Evolutionary conservation across 371 early-diverging fungal species (phyloP), one percentile per base, ranked within the genome.

Genomic region (Saksenaea oblongispora): DNA sequence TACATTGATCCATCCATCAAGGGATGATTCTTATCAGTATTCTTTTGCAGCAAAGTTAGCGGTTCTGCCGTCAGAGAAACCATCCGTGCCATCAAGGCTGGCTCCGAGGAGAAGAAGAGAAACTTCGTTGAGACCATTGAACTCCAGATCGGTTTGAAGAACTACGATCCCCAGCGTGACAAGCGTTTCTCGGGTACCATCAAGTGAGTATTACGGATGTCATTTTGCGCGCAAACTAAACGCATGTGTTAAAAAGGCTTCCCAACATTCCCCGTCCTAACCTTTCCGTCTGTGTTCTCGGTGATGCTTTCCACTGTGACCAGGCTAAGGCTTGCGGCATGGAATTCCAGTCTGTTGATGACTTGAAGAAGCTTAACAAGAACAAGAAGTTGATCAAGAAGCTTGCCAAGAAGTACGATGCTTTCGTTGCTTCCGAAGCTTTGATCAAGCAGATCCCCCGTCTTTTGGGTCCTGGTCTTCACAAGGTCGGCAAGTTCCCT

Each of bases 301-400:
- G 96, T 83, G 98, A 98, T 87, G 97, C 94, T 78, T 90, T 91
- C 83, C 94, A 96, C 85, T 92, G 92, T 76, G 95, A 95, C 77
- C 89, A 93, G 78, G 98, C 98, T 80, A 94, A 96, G 87, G 90
- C 87, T 75, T 87, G 91, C 70, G 90, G 89, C 58, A 87, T 98
- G 84, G 97, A 96, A 68, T 95, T 83, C 91, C 91, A 92, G 87
- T 93, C 96, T 58, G 96, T 96, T 75, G 97, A 98, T 53, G 98
- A 98, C 88, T 87, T 97, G 80, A 97, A 98, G 92, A 98, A 98
- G 91, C 90, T 97, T 73, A 76, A 97, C 94, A 97, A 98, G 93
- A 96, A 96, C 94, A 98, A 98, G 94, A 97, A 96, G 91, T 87
- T 92, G 65, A 95, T 97, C 89, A 98, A 98, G 95, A 98, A 97